phyloP scores from a whole-genome alignment of 805 yeast species.

The Yamadazyma endophytica region DNA sequence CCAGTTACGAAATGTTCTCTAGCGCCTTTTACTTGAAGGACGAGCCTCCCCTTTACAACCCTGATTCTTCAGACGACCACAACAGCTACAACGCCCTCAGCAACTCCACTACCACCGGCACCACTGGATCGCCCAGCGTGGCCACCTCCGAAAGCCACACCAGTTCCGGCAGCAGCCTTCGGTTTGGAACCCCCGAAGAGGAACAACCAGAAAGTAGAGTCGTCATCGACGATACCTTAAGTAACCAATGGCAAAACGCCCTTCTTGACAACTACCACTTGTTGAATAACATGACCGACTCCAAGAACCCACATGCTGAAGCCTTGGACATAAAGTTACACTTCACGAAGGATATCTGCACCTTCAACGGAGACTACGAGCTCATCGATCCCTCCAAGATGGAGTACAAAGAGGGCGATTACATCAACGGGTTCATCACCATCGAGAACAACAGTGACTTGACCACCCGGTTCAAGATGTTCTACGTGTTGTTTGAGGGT shows the following conservation, averaged over 20 bases:
- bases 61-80: slow-evolving; percentile 1
- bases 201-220: neutral
- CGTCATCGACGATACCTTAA: slow-evolving; percentile 27
- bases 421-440: slow-evolving; percentile 51
- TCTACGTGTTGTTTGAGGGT: slow-evolving; percentile 57
- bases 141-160: neutral
- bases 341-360: slow-evolving; percentile 33
- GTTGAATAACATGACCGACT: slow-evolving; percentile 26
- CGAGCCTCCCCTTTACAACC: slow-evolving; percentile 20
- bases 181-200: neutral
- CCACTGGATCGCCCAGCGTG: neutral
- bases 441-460: slow-evolving; percentile 38
- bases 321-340: slow-evolving; percentile 22
- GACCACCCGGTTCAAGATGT: slow-evolving; percentile 57
- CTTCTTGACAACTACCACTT: slow-evolving; percentile 34
- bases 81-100: slow-evolving; percentile 1
- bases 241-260: slow-evolving; percentile 32
- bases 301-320: slow-evolving; percentile 22
- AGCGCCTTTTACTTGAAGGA: slow-evolving; percentile 11
- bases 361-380: slow-evolving; percentile 21
- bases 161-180: neutral
- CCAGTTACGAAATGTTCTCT: slow-evolving; percentile 33
- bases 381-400: slow-evolving; percentile 25
- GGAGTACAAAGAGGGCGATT: slow-evolving; percentile 68
- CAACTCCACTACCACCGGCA: neutral